These are phyloP conservation scores for Crucibulum laeve DNA, from an alignment of 768 basidiomycete species.

Conservation along the genomic window DNA sequence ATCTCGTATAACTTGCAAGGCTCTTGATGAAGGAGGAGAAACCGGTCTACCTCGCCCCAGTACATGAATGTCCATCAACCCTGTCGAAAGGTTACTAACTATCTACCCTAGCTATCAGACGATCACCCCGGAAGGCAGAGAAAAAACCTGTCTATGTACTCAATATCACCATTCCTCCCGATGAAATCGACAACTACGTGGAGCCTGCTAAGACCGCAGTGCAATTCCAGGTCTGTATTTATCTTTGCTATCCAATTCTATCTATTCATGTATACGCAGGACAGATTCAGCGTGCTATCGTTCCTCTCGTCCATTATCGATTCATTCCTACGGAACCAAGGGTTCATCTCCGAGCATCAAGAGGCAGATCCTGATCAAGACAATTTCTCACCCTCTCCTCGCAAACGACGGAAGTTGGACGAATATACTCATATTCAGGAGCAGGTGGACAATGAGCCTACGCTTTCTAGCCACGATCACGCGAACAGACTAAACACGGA, in stretches of 20 bases:
- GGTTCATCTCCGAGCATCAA: slow-evolving; percentile 31
- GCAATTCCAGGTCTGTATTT: slow-evolving; percentile 55
- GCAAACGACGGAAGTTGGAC: slow-evolving; percentile 47
- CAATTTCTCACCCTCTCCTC: slow-evolving; percentile 30
- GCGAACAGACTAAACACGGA: too few species aligned
- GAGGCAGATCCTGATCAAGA: background rate
- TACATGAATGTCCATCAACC: slow-evolving; percentile 21
- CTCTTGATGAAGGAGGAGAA: slow-evolving; percentile 63
- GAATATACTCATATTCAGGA: too few species aligned
- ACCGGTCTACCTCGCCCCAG: slow-evolving; percentile 38
- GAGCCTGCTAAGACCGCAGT: slow-evolving; percentile 74
- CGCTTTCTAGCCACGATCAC: too few species aligned
- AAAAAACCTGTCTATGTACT: slow-evolving; percentile 82
- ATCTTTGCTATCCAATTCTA: slow-evolving; percentile 6
- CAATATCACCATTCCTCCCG: slow-evolving; percentile 62
- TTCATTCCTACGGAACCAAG: slow-evolving; percentile 60
- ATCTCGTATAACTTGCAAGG: slow-evolving; percentile 34
- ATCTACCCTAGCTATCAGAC: slow-evolving; percentile 42
- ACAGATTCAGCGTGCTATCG: slow-evolving; percentile 46
- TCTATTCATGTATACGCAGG: slow-evolving; percentile 31
- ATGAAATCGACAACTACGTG: slow-evolving; percentile 69
- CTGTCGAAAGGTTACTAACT: slow-evolving; percentile 5
- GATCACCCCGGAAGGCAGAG: slow-evolving; percentile 77
- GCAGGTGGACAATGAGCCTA: too few species aligned
- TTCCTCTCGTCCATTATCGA: slow-evolving; percentile 59